These are phyloP conservation scores for Tetrahymena thermophila DNA, from an alignment of 73 alveolate genomes.

Conservation along the genomic window DNA sequence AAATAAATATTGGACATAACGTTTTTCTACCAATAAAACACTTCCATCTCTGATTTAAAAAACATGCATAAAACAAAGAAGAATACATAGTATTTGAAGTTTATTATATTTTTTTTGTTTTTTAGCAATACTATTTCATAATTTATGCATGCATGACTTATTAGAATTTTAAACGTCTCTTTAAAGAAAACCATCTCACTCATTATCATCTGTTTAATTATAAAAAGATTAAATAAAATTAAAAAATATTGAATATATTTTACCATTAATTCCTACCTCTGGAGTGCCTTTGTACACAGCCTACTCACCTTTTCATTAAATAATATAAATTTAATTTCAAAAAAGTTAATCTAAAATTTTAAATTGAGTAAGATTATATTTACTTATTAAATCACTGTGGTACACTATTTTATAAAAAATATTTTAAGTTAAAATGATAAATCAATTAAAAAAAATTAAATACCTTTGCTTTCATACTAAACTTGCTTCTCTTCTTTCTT, in stretches of 20 bases:
- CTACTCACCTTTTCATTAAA: neutral
- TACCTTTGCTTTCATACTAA: neutral
- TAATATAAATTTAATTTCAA: neutral
- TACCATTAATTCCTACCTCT: neutral
- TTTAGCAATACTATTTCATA: too few relatives aligned
- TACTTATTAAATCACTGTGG: neutral
- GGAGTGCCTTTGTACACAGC: neutral
- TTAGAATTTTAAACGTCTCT: too few relatives aligned
- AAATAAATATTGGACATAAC: too few relatives aligned
- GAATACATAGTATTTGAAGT: too few relatives aligned
- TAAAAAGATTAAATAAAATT: neutral
- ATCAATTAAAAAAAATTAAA: too few relatives aligned
- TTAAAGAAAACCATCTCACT: neutral
- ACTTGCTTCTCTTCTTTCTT: neutral
- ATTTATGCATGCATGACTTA: too few relatives aligned
- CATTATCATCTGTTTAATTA: neutral
- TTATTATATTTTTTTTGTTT: too few relatives aligned
- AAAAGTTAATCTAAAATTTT: neutral
- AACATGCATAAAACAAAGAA: too few relatives aligned
- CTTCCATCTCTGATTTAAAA: too few relatives aligned
- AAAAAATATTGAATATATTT: neutral
- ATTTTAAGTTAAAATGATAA: too few relatives aligned
- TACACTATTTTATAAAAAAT: neutral
- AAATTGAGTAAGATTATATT: too few relatives aligned
- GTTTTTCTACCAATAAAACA: too few relatives aligned